A percentile compares a stretch with the other conserved stretches of the same genome.
These are phyloP conservation scores for Pseudocercospora fuligena DNA, from an alignment of 2,329 filamentous ascomycete species.

Conservation along the genomic window DNA sequence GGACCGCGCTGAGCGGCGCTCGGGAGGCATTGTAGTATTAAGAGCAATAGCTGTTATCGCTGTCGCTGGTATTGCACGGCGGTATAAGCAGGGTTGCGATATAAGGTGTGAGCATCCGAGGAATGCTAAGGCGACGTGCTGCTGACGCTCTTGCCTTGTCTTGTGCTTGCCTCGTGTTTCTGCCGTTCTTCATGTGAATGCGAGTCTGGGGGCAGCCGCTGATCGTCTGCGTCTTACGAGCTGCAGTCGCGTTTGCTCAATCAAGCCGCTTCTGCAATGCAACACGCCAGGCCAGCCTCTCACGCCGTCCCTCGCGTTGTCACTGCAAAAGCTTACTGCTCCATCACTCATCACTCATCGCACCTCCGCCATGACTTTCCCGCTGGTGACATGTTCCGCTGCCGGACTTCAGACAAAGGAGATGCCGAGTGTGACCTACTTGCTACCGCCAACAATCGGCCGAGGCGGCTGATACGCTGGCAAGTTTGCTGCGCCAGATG, in stretches of 20 bases:
- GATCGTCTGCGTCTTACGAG: background rate
- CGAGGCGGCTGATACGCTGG: constrained; percentile 37
- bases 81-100: constrained; percentile 3
- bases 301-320: background rate
- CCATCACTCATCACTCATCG: background rate
- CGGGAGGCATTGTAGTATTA: constrained; percentile 37
- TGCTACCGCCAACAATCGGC: constrained; percentile 17
- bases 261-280: background rate
- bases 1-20: constrained; percentile 39
- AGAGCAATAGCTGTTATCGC: background rate
- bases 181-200: constrained; percentile 1
- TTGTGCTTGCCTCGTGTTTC: background rate
- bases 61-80: background rate
- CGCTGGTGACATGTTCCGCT: background rate
- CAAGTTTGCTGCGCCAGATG: constrained; percentile 30
- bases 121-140: background rate
- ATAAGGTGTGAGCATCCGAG: constrained; percentile 15
- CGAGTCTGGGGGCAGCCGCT: background rate
- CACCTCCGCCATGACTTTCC: background rate
- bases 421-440: constrained; percentile 26
- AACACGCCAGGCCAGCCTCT: background rate
- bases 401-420: constrained; percentile 7
- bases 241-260: background rate
- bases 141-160: background rate
- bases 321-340: constrained; percentile 5